Conservation (phyloP, 2,329 filamentous ascomycete species). For the Ophiobolus disseminans region DNA sequence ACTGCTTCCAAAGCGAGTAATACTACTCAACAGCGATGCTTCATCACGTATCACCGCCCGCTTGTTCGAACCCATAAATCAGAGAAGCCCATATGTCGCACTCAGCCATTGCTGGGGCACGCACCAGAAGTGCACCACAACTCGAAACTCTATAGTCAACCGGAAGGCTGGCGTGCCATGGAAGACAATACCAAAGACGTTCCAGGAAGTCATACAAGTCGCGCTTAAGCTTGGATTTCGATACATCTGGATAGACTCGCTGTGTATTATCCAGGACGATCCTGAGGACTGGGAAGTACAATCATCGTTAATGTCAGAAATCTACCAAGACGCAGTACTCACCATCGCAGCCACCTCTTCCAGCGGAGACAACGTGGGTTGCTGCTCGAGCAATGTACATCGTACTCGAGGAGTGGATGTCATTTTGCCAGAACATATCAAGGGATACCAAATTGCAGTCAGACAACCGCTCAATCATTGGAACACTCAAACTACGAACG, state of each 20-base stretch:
- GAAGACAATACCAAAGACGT: constrained; percentile 10
- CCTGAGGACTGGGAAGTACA: constrained; percentile 16
- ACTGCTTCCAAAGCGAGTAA: constrained; percentile 20
- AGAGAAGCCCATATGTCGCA: constrained; percentile 8
- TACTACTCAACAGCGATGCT: constrained; percentile 3
- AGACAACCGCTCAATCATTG: constrained; percentile 12
- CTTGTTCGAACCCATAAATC: constrained; percentile 6
- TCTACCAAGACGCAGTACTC: constrained; percentile 14
- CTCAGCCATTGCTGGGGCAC: constrained; percentile 20
- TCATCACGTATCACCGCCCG: constrained; percentile 2
- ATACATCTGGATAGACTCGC: constrained; percentile 35
- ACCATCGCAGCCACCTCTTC: constrained; percentile 16
- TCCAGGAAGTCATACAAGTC: constrained; percentile 8
- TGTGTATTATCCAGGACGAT: constrained; percentile 23
- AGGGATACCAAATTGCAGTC: constrained; percentile 11
- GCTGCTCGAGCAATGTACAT: background rate
- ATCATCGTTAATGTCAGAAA: constrained; percentile 15
- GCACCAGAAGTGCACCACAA: constrained; percentile 6
- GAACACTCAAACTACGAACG: constrained; percentile 1
- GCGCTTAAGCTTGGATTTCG: constrained; percentile 20
- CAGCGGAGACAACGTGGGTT: constrained; percentile 3
- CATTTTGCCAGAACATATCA: constrained; percentile 7
- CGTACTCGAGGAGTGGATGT: background rate
- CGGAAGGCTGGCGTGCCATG: constrained; percentile 6
- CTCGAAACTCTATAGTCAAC: background rate